These are phyloP conservation scores for Paraconiothyrium brasiliense DNA, from an alignment of 2,329 filamentous ascomycete genomes.

Conservation along the genomic window DNA sequence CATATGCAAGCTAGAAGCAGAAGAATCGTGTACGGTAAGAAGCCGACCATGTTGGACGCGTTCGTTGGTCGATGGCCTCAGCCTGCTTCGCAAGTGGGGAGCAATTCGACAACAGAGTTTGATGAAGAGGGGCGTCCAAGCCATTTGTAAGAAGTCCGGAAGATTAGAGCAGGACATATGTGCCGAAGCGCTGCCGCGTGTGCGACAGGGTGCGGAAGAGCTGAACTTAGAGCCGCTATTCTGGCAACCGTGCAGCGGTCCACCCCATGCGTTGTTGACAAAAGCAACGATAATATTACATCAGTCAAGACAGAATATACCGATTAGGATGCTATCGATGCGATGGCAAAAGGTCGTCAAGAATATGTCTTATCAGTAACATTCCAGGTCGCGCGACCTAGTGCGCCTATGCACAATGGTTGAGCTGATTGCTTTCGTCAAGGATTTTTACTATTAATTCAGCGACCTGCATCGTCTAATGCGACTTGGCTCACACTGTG, in stretches of 20 bases:
- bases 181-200: background rate
- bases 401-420: background rate
- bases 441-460: background rate
- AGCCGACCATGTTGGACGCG: constrained; percentile 17
- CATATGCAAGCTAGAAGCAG: background rate
- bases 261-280: background rate
- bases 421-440: background rate
- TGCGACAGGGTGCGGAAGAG: constrained; percentile 3
- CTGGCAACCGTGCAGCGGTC: background rate
- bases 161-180: constrained; percentile 7
- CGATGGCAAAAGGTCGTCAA: background rate
- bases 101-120: constrained; percentile 1
- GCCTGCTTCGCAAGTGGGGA: constrained; percentile 15
- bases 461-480: no score
- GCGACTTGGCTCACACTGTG: background rate
- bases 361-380: background rate
- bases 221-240: constrained; percentile 1
- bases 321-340: background rate
- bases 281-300: background rate
- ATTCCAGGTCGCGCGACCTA: background rate
- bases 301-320: background rate
- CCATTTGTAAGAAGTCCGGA: constrained; percentile 20
- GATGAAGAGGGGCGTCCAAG: constrained; percentile 1
- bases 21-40: constrained; percentile 3
- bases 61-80: constrained; percentile 8